Evolutionary conservation across 1,139 yeast genomes (phyloP).

Genomic region (Saccharomycopsis phalli): DNA sequence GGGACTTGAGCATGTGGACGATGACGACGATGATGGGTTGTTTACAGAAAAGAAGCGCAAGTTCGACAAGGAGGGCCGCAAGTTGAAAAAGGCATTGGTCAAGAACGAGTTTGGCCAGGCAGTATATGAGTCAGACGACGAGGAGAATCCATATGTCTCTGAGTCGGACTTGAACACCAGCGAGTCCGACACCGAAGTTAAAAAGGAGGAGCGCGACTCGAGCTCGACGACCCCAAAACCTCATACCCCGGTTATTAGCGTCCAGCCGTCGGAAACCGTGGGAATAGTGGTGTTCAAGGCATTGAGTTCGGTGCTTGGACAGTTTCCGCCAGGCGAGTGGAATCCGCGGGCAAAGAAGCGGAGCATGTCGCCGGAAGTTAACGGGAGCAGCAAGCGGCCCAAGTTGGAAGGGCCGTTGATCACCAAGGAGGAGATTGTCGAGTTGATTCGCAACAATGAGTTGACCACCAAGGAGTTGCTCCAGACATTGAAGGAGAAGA

Average conservation of each 20-base stretch:
- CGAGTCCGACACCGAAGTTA: slow-evolving; percentile 33
- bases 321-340: slow-evolving; percentile 81
- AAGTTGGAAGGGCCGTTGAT: slow-evolving; percentile 13
- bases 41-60: slow-evolving; percentile 53
- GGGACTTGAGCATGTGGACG: slow-evolving; percentile 56
- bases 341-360: slow-evolving; percentile 37
- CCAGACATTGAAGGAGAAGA: slow-evolving; percentile 8
- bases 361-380: slow-evolving; percentile 1
- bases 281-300: slow-evolving; percentile 62
- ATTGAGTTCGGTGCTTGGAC: slow-evolving; percentile 54
- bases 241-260: slow-evolving; percentile 25
- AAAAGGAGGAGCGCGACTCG: slow-evolving; percentile 36
- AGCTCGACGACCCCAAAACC: slow-evolving; percentile 22
- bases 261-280: slow-evolving; percentile 41
- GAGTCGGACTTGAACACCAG: slow-evolving; percentile 60
- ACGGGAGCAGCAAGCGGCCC: slow-evolving; percentile 1
- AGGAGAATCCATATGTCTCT: slow-evolving; percentile 78
- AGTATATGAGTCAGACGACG: slow-evolving; percentile 78
- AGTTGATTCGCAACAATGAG: slow-evolving; percentile 10
- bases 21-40: slow-evolving; percentile 42
- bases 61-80: slow-evolving; percentile 87
- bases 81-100: slow-evolving; percentile 72
- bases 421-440: slow-evolving; percentile 13
- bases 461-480: slow-evolving; percentile 17
- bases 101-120: slow-evolving; percentile 84